These are phyloP conservation scores for Guyanaporus albipodus DNA, from an alignment of 768 basidiomycete species.

Conservation along the genomic window DNA sequence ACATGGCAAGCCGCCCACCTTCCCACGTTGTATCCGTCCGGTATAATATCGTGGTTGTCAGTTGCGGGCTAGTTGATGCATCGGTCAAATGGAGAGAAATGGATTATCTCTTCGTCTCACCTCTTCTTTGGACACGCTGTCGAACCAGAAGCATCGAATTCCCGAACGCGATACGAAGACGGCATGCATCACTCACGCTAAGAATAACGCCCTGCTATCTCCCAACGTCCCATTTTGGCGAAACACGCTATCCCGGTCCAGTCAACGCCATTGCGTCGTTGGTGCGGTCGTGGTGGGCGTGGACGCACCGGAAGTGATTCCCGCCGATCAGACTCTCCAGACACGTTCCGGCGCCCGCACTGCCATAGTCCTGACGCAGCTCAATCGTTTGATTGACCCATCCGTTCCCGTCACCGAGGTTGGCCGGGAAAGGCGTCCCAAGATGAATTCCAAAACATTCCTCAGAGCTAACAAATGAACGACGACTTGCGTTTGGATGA, in stretches of 20 bases:
- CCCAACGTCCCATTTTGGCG: slow-evolving; percentile 57
- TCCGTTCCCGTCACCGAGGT: slow-evolving; percentile 48
- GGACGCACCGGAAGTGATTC: slow-evolving; percentile 42
- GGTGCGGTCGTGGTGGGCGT: neutral
- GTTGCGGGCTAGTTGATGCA: slow-evolving; percentile 19
- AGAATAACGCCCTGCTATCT: slow-evolving; percentile 48
- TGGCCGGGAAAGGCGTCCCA: slow-evolving; percentile 37
- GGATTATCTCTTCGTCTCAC: slow-evolving; percentile 14
- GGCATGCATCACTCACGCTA: slow-evolving; percentile 45
- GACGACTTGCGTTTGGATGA: too few relatives aligned
- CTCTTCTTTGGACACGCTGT: slow-evolving; percentile 48
- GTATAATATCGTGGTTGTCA: slow-evolving; percentile 39
- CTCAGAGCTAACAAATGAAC: slow-evolving; percentile 33
- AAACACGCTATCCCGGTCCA: slow-evolving; percentile 35
- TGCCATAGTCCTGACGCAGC: slow-evolving; percentile 42
- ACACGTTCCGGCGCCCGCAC: slow-evolving; percentile 39
- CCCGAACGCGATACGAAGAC: neutral
- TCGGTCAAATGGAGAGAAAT: too few relatives aligned
- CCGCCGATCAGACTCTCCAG: slow-evolving; percentile 44
- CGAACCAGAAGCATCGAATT: too few relatives aligned
- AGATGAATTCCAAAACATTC: slow-evolving; percentile 39
- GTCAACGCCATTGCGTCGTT: neutral
- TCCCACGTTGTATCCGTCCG: slow-evolving; percentile 50
- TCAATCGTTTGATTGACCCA: slow-evolving; percentile 42
- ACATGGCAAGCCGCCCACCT: slow-evolving; percentile 21